These are phyloP conservation scores for Lepiota brunneoincarnata DNA, from an alignment of 768 basidiomycete species.

Conservation along the genomic window DNA sequence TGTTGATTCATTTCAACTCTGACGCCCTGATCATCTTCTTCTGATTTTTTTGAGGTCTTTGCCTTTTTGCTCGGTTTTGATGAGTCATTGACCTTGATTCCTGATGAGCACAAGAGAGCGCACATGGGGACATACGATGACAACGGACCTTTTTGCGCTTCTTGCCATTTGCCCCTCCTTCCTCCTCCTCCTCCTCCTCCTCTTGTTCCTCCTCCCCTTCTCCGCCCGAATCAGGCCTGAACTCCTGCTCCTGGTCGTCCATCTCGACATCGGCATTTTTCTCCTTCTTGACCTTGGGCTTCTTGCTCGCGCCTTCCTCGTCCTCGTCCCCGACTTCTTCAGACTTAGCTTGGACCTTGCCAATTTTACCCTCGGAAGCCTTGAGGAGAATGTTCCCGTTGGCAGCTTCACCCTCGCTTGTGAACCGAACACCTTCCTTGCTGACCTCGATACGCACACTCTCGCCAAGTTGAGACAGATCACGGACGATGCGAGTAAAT, in stretches of 20 bases:
- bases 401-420: conserved; percentile 91
- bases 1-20: conserved; percentile 85
- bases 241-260: conserved; percentile 28
- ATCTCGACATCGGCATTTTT: conserved; percentile 45
- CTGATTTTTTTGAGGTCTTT: conserved; percentile 55
- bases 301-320: conserved; percentile 34
- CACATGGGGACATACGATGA: background rate
- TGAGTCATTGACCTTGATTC: conserved; percentile 29
- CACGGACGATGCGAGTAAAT: conserved; percentile 90
- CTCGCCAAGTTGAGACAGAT: conserved; percentile 88
- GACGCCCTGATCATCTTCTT: conserved; percentile 54
- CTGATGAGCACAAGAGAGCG: conserved; percentile 4
- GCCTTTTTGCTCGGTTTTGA: conserved; percentile 44
- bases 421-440: conserved; percentile 94
- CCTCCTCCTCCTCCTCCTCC: conserved; percentile 49
- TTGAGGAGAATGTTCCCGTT: conserved; percentile 85
- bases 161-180: conserved; percentile 56
- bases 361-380: conserved; percentile 57
- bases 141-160: conserved; percentile 65
- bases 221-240: conserved; percentile 52
- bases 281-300: conserved; percentile 44
- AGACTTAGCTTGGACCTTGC: conserved; percentile 37
- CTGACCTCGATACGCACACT: conserved; percentile 92
- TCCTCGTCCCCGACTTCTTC: conserved; percentile 37
- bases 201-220: conserved; percentile 54